Conservation (phyloP, 805 yeast genomes). For the Maudiozyma serrabonitensis region DNA sequence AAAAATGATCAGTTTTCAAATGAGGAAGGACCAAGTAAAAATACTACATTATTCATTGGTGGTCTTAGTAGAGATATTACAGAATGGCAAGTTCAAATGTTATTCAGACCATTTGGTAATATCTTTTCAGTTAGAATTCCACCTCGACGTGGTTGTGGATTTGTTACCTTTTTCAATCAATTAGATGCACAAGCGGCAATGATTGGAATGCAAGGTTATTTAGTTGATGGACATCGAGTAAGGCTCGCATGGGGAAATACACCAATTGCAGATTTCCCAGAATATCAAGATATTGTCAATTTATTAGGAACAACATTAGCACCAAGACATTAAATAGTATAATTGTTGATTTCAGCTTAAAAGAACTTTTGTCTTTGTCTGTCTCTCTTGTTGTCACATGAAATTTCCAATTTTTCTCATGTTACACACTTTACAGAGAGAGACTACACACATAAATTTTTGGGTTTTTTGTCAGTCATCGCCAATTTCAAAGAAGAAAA, state of each 20-base stretch:
- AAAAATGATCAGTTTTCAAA: background rate
- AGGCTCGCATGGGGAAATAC: constrained; percentile 63
- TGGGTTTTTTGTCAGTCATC: too few relatives aligned
- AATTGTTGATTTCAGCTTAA: too few relatives aligned
- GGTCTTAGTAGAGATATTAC: constrained; percentile 54
- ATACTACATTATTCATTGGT: constrained; percentile 59
- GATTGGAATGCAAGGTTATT: constrained; percentile 68
- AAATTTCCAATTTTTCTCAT: too few relatives aligned
- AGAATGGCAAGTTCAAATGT: constrained; percentile 48
- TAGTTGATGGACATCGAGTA: constrained; percentile 64
- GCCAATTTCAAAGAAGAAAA: too few relatives aligned
- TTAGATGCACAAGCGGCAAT: constrained; percentile 74
- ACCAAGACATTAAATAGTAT: too few relatives aligned
- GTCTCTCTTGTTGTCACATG: too few relatives aligned
- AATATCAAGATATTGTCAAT: background rate
- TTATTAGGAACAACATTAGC: background rate
- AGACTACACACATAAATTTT: too few relatives aligned
- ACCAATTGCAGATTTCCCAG: constrained; percentile 22
- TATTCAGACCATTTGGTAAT: constrained; percentile 68
- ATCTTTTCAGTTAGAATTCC: constrained; percentile 66
- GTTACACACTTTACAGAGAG: too few relatives aligned
- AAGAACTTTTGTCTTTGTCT: too few relatives aligned
- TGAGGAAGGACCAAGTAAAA: background rate
- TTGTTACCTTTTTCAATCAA: constrained; percentile 55
- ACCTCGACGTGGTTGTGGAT: constrained; percentile 63